Evolutionary conservation across 2,329 filamentous ascomycete species (phyloP), one percentile per base, ranked within the genome.

Genomic region (Pestalotiopsis sp.): DNA sequence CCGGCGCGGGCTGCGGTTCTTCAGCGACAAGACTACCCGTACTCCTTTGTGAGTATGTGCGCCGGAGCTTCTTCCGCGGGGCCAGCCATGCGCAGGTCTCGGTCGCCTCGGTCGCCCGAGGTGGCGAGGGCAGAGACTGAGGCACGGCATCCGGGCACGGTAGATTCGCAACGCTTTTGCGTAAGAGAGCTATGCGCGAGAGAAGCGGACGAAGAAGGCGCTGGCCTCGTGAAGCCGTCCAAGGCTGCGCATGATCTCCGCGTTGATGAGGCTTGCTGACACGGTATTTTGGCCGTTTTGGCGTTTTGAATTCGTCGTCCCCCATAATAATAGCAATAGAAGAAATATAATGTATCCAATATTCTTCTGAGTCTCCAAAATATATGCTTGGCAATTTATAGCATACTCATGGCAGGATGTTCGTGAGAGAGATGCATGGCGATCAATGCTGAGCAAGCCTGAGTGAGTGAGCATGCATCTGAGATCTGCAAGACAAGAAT

Each of bases 181-280:
- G 78, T 3, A 84, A 72, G 45, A 81, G 79, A 70, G 79, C 75
- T 45, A 84, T 79, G 59, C 82, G 77, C 13, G 83, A 84, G 36
- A 81, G 77, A 67, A 84, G 72, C 7, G 82, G 80, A 39, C 83
- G 80, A 41, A 84, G 76, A 57, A 84, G 72, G 25, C 82, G 80
- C 66, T 83, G 78, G 66, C 83, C 84, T 69, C 82, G 78, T 41
- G 81, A 77, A 25, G 82, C 75, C 12, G 82, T 84, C 83, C 83
- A 81, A n/a, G 75, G 72, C 17, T 75, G 71, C 60, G 71, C 68
- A 31, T 67, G 45, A 17, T 73, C 72, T 45, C 68, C 67, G n/a
- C 59, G 65, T 36, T 67, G 69, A 17, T 72, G 71, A 25, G 69
- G 57, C 45, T 68, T 75, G 41, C 70, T 64, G 60, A 66, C 69